These are phyloP conservation scores for Erodium moschatum DNA, from an alignment of 441 rosid species.

Conservation along the genomic window DNA sequence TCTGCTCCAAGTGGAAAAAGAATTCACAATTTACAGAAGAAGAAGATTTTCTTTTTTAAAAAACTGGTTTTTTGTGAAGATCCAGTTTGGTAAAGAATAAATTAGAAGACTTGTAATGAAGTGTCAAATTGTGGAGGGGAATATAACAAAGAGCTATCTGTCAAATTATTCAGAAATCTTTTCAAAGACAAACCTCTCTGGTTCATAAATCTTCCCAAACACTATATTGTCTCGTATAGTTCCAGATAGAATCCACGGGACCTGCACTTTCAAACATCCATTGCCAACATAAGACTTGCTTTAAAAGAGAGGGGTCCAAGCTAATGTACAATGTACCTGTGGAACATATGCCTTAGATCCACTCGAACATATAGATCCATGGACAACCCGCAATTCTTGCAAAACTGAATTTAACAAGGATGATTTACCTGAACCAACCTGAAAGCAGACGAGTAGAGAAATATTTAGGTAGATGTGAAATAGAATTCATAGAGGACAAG, in stretches of 20 bases:
- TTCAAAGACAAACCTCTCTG: conserved; percentile 41
- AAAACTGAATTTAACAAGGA: conserved; percentile 65
- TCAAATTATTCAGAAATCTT: background rate
- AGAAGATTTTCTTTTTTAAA: conserved; percentile 4
- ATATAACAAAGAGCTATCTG: background rate
- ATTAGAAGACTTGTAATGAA: background rate
- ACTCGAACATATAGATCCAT: conserved; percentile 47
- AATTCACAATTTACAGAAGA: conserved; percentile 11
- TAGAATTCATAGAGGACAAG: background rate
- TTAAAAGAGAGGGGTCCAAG: conserved; percentile 15
- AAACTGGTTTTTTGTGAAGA: background rate
- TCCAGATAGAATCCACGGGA: conserved; percentile 93
- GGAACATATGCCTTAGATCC: conserved; percentile 80
- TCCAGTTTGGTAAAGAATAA: background rate
- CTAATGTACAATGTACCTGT: conserved; percentile 47
- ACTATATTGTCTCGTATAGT: conserved; percentile 71
- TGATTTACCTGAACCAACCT: conserved; percentile 98
- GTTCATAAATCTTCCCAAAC: conserved; percentile 59
- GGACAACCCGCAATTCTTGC: conserved; percentile 60
- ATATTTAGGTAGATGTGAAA: background rate
- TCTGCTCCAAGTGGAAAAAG: conserved; percentile 32
- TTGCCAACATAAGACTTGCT: conserved; percentile 20
- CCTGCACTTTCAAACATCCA: conserved; percentile 35
- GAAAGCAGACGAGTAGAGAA: conserved; percentile 25
- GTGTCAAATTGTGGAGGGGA: background rate